Conservation (phyloP, 164 flowering plant species). For the Amborella trichopoda region DNA sequence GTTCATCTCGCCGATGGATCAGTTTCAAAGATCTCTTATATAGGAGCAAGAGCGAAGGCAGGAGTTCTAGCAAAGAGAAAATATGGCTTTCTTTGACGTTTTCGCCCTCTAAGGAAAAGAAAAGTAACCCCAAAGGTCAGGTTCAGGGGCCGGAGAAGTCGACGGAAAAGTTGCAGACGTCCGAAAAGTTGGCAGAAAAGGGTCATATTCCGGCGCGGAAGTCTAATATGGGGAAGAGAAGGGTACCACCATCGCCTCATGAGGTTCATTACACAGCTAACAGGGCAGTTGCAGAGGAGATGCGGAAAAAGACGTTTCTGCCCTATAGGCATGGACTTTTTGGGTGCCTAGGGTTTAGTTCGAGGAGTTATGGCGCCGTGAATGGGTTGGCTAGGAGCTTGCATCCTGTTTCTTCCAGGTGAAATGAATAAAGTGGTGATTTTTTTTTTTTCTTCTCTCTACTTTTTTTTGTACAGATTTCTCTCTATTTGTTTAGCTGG, state of each 20-base stretch:
- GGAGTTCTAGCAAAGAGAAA: slow-evolving; percentile 22
- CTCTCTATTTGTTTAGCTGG: too few species aligned
- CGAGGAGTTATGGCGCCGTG: slow-evolving; percentile 20
- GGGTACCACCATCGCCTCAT: slow-evolving; percentile 32
- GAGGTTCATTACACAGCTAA: slow-evolving; percentile 42
- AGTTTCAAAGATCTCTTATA: slow-evolving; percentile 25
- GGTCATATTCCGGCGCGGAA: background rate
- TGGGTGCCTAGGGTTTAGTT: slow-evolving; percentile 41
- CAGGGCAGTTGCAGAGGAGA: slow-evolving; percentile 51
- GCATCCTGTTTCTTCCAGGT: slow-evolving; percentile 27
- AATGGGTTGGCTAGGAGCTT: slow-evolving; percentile 22
- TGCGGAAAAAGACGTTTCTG: slow-evolving; percentile 50
- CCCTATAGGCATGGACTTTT: slow-evolving; percentile 43
- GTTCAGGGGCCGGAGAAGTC: background rate
- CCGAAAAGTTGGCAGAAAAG: background rate
- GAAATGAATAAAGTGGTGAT: too few species aligned
- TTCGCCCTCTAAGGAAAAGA: background rate
- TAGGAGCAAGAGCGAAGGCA: slow-evolving; percentile 46
- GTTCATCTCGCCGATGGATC: background rate
- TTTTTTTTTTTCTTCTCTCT: too few species aligned
- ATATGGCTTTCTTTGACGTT: slow-evolving; percentile 23
- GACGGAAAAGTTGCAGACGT: slow-evolving; percentile 6
- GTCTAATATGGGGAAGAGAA: slow-evolving; percentile 17
- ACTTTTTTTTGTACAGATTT: too few species aligned
- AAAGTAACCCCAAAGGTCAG: background rate